Conservation (phyloP, 306 rosid genomes). For the Prunus padus region DNA sequence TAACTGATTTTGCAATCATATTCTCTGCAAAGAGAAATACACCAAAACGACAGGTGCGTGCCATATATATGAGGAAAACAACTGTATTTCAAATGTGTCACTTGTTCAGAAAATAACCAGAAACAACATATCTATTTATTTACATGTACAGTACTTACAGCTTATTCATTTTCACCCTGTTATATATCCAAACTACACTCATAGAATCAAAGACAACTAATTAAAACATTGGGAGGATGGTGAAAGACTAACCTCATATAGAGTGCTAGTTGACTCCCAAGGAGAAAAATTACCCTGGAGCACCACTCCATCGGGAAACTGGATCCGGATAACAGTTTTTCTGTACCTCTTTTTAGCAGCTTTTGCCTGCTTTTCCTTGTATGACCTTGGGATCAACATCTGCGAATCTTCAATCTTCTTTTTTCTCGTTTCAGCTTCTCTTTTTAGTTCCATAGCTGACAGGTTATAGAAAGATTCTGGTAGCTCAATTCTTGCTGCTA, state of each 20-base stretch:
- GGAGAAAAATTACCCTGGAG: constrained; percentile 90
- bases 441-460: constrained; percentile 68
- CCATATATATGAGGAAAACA: neutral
- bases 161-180: neutral
- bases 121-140: neutral
- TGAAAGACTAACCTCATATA: constrained; percentile 71
- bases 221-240: constrained; percentile 6
- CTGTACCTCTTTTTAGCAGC: constrained; percentile 62
- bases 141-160: neutral
- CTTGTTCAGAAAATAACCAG: neutral
- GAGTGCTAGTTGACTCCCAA: constrained; percentile 65
- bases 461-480: constrained; percentile 88
- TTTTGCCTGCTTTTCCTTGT: constrained; percentile 87
- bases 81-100: neutral
- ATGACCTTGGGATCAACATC: constrained; percentile 81
- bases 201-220: neutral
- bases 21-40: neutral
- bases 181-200: neutral
- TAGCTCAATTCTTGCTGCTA: constrained; percentile 79
- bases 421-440: constrained; percentile 84
- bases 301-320: constrained; percentile 92
- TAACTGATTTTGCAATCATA: neutral
- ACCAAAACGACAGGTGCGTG: neutral
- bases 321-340: constrained; percentile 69
- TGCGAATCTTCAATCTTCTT: constrained; percentile 91